Percentiles rank a stretch among this genome's conserved stretches.
phyloP scores from a whole-genome alignment of 2,329 filamentous ascomycete genomes.

The Aurifilum marmelostoma region DNA sequence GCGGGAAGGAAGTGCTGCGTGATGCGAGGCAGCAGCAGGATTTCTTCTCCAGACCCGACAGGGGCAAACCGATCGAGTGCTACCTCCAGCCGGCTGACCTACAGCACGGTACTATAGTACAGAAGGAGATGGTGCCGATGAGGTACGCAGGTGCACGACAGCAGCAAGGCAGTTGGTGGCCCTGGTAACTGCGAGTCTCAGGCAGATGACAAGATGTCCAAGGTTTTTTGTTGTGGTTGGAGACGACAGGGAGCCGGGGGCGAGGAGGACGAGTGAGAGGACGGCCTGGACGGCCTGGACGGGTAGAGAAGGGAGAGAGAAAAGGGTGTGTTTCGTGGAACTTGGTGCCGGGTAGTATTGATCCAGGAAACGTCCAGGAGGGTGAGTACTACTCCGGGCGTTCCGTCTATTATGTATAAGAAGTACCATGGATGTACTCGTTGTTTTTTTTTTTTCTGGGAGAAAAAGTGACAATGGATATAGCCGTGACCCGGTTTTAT shows the following conservation, averaged over 20 bases:
- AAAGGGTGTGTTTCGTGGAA: neutral
- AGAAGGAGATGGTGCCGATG: neutral
- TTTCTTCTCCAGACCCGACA: conserved; percentile 3
- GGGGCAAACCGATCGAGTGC: neutral
- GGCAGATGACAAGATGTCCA: conserved; percentile 11
- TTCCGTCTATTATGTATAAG: neutral
- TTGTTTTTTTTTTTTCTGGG: neutral
- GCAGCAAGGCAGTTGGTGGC: neutral
- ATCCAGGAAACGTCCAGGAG: conserved; percentile 17
- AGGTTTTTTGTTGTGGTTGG: neutral
- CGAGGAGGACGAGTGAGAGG: neutral
- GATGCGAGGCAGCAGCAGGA: conserved; percentile 10
- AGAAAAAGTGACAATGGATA: neutral
- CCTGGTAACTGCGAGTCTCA: neutral
- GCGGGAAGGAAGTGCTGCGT: conserved; percentile 9
- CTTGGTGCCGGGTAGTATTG: conserved; percentile 16
- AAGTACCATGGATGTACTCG: neutral
- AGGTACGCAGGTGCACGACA: neutral
- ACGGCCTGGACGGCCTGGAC: no score
- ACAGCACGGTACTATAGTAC: neutral
- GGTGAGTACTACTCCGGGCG: conserved; percentile 19
- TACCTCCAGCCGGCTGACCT: no score
- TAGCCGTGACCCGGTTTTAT: neutral
- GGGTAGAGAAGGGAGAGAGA: neutral
- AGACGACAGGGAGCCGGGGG: conserved; percentile 7